Evolutionary conservation across 441 rosid genomes (phyloP).

Genomic region (Rhodomyrtus psidioides): DNA sequence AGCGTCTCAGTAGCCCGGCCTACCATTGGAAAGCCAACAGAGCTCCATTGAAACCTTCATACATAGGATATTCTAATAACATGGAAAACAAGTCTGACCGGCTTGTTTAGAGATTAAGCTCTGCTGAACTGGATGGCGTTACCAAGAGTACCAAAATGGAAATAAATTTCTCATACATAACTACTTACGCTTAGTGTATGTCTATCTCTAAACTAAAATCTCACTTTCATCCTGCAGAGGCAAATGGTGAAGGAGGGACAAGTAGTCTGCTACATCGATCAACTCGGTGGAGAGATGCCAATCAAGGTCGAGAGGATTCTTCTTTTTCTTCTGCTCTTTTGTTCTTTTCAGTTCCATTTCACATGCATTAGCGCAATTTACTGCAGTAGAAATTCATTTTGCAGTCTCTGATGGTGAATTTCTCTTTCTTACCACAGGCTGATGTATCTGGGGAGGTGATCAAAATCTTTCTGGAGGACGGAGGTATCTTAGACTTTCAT

Average conservation of each 20-base stretch:
- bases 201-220: background rate
- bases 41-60: background rate
- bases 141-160: background rate
- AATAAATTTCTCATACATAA: background rate
- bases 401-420: background rate
- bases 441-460: background rate
- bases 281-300: background rate
- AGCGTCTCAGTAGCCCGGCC: background rate
- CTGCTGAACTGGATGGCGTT: background rate
- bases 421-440: background rate
- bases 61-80: background rate
- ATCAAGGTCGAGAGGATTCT: background rate
- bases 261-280: background rate
- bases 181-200: background rate
- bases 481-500: background rate
- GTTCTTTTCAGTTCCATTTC: background rate
- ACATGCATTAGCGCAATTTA: background rate
- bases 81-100: background rate
- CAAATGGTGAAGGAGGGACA: background rate
- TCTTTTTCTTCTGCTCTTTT: background rate
- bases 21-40: background rate
- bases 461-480: background rate
- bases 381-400: background rate
- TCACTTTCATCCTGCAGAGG: background rate
- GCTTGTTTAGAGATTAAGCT: background rate